A percentile compares a stretch with the other conserved stretches of the same genome.
phyloP scores from a whole-genome alignment of 2,329 filamentous ascomycete species.

The Aspergillus sp. region DNA sequence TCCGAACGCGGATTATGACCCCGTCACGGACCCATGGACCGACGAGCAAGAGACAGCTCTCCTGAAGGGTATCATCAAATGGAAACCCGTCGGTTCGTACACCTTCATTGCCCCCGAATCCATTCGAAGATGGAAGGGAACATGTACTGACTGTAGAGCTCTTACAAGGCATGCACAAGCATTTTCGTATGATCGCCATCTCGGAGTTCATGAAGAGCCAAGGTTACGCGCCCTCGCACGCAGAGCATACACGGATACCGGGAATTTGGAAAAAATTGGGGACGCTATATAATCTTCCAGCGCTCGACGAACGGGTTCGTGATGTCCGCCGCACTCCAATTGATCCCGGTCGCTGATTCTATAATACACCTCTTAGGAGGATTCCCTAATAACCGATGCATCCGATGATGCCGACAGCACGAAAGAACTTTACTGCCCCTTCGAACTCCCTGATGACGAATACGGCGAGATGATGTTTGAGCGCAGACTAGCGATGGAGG shows the following conservation, averaged over 20 bases:
- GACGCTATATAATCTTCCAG: conserved; percentile 79
- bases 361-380: conserved; percentile 44
- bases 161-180: conserved; percentile 74
- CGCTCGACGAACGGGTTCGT: conserved; percentile 81
- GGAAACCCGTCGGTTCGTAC: conserved; percentile 84
- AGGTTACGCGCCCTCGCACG: conserved; percentile 66
- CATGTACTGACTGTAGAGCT: conserved; percentile 4
- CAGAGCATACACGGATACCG: conserved; percentile 79
- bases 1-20: conserved; percentile 44
- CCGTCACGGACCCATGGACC: conserved; percentile 77
- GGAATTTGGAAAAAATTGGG: conserved; percentile 88
- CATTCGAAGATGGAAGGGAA: background rate
- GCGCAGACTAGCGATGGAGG: conserved; percentile 43
- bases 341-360: background rate
- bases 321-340: background rate
- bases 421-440: conserved; percentile 63
- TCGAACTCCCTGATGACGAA: conserved; percentile 58
- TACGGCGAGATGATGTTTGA: conserved; percentile 51
- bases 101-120: too few species aligned
- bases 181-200: conserved; percentile 88
- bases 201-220: conserved; percentile 76
- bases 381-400: conserved; percentile 55
- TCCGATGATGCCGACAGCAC: conserved; percentile 53
- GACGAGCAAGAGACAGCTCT: conserved; percentile 92
- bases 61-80: conserved; percentile 87